Conservation (phyloP, 2,329 filamentous ascomycete genomes). For the Coniochaeta pulveracea region DNA sequence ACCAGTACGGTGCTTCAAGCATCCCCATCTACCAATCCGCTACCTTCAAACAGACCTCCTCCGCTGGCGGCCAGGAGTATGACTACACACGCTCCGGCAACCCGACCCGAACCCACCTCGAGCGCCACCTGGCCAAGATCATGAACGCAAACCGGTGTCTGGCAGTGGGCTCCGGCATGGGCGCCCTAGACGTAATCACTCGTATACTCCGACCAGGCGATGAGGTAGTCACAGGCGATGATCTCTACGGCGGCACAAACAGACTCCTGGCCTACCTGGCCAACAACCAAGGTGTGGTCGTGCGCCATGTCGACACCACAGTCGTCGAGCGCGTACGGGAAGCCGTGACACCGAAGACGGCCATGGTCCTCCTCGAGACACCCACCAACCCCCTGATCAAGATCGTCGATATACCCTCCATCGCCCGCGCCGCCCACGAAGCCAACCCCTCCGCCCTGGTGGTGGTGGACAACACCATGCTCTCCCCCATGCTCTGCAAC, state of each 20-base stretch:
- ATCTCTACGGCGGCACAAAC: slow-evolving; percentile 93
- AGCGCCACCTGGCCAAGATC: slow-evolving; percentile 95
- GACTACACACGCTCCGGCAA: slow-evolving; percentile 98
- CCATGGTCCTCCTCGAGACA: slow-evolving; percentile 92
- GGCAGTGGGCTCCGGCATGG: slow-evolving; percentile 95
- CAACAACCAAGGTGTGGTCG: slow-evolving; percentile 79
- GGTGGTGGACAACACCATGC: slow-evolving; percentile 97
- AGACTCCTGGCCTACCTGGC: slow-evolving; percentile 86
- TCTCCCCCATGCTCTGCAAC: slow-evolving; percentile 88
- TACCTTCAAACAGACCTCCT: slow-evolving; percentile 89
- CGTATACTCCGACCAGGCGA: slow-evolving; percentile 83
- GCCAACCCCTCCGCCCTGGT: slow-evolving; percentile 72
- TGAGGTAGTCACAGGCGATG: slow-evolving; percentile 93
- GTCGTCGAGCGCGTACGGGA: slow-evolving; percentile 56
- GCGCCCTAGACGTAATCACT: slow-evolving; percentile 90
- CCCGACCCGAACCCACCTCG: slow-evolving; percentile 88
- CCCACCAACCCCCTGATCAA: slow-evolving; percentile 98
- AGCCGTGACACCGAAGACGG: slow-evolving; percentile 67
- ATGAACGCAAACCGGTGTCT: slow-evolving; percentile 90
- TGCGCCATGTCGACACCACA: slow-evolving; percentile 95
- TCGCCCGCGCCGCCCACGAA: slow-evolving; percentile 66
- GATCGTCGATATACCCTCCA: slow-evolving; percentile 80
- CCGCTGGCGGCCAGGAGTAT: slow-evolving; percentile 75
- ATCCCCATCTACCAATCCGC: slow-evolving; percentile 97
- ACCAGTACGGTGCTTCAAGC: slow-evolving; percentile 95